These are phyloP conservation scores for Leishmania guyanensis DNA, from an alignment of 208 protist species.

Conservation along the genomic window DNA sequence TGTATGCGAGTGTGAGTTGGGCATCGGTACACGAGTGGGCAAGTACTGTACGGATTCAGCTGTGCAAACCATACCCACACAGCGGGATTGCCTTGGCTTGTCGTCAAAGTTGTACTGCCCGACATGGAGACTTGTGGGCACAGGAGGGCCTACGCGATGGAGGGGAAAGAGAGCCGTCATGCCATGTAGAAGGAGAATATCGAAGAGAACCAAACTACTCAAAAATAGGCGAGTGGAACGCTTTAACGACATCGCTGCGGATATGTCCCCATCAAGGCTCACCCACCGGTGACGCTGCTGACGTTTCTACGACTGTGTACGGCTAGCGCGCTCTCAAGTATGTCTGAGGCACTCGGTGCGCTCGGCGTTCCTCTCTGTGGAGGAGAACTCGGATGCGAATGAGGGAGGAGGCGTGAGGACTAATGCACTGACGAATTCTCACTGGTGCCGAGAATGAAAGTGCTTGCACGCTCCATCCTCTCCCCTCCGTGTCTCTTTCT, in stretches of 20 bases:
- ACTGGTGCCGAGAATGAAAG: neutral
- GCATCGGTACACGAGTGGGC: neutral
- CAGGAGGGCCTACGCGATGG: neutral
- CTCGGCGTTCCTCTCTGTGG: neutral
- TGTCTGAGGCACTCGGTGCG: neutral
- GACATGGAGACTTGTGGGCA: neutral
- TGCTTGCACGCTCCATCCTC: neutral
- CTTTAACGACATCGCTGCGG: neutral
- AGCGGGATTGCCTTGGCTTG: neutral
- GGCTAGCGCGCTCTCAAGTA: neutral
- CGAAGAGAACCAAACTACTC: neutral
- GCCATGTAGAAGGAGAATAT: neutral
- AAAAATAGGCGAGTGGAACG: neutral
- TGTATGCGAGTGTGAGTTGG: neutral
- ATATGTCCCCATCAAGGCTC: neutral
- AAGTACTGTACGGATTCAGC: neutral
- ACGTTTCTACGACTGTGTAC: neutral
- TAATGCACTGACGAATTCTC: neutral
- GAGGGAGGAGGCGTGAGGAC: neutral
- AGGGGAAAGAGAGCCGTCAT: neutral
- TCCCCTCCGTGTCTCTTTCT: neutral
- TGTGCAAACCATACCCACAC: neutral
- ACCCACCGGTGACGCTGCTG: neutral
- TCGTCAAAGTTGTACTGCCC: neutral
- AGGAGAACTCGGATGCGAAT: neutral